These are phyloP conservation scores for Leccinum disarticulatum DNA, from an alignment of 768 basidiomycete genomes.

Conservation along the genomic window DNA sequence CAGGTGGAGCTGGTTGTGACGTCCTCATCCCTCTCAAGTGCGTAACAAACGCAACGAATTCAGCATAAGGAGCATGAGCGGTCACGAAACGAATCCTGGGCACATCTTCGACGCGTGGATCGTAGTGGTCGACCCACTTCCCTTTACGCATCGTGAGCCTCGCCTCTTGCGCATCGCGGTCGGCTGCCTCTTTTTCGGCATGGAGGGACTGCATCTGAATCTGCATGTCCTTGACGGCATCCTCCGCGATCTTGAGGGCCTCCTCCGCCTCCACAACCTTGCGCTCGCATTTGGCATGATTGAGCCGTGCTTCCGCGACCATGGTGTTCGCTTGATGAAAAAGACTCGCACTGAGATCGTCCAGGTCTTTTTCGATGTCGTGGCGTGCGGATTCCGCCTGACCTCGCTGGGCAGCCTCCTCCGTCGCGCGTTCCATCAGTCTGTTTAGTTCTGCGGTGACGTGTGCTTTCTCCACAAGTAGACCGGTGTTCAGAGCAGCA, in stretches of 20 bases:
- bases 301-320: conserved; percentile 90
- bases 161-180: conserved; percentile 52
- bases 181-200: conserved; percentile 62
- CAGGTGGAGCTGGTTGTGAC: conserved; percentile 59
- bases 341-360: conserved; percentile 86
- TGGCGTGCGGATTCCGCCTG: conserved; percentile 82
- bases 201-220: conserved; percentile 76
- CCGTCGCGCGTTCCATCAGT: conserved; percentile 92
- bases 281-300: conserved; percentile 63
- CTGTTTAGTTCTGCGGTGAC: conserved; percentile 90
- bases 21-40: conserved; percentile 72
- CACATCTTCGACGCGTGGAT: conserved; percentile 27
- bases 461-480: conserved; percentile 88
- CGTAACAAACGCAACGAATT: conserved; percentile 73
- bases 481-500: conserved; percentile 84
- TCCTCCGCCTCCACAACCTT: conserved; percentile 76
- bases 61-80: conserved; percentile 74
- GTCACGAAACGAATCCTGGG: conserved; percentile 51
- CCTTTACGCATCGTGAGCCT: conserved; percentile 58
- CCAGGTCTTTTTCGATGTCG: conserved; percentile 91
- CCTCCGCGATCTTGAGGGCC: conserved; percentile 80
- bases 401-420: conserved; percentile 88
- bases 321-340: conserved; percentile 95
- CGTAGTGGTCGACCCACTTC: conserved; percentile 56
- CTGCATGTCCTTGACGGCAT: conserved; percentile 83